Evolutionary conservation across 352 stramenopile genomes (phyloP).

Genomic region (Pythium dissimile): DNA sequence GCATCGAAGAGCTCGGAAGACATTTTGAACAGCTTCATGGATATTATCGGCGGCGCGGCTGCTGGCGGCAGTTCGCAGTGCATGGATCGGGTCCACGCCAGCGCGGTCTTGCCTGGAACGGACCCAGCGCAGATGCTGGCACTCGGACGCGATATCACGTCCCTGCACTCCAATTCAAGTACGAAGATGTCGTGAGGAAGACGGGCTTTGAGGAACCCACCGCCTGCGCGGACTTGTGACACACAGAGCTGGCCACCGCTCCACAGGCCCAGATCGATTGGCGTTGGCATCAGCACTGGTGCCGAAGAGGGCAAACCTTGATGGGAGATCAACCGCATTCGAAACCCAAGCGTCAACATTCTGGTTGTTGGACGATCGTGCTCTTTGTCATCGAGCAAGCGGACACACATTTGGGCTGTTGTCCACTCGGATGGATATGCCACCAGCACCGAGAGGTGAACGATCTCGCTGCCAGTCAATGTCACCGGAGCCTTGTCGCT

Average conservation of each 20-base stretch:
- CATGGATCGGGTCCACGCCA: not conserved
- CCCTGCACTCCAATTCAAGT: not conserved
- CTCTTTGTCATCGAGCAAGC: not conserved
- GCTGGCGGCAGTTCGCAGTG: not conserved
- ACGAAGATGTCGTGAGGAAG: conserved; percentile 3
- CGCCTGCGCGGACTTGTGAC: not conserved
- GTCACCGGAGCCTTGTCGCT: not conserved
- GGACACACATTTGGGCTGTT: not conserved
- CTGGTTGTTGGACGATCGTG: not conserved
- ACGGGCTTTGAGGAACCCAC: conserved; percentile 1
- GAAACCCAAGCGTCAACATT: not conserved
- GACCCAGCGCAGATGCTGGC: not conserved
- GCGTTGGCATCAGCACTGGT: not conserved
- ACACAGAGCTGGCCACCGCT: conserved; percentile 1
- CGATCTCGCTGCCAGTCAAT: not conserved
- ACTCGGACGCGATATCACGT: not conserved
- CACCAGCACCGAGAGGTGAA: conserved; percentile 19
- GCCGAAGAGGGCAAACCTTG: not conserved
- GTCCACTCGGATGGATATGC: conserved; percentile 14
- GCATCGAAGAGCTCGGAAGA: not conserved
- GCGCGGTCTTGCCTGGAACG: not conserved
- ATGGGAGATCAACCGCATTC: not conserved
- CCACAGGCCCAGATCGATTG: not conserved
- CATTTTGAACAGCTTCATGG: not conserved
- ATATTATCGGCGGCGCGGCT: not conserved